phyloP scores from a whole-genome alignment of 257 asterid genomes.

The Verbena officinalis region DNA sequence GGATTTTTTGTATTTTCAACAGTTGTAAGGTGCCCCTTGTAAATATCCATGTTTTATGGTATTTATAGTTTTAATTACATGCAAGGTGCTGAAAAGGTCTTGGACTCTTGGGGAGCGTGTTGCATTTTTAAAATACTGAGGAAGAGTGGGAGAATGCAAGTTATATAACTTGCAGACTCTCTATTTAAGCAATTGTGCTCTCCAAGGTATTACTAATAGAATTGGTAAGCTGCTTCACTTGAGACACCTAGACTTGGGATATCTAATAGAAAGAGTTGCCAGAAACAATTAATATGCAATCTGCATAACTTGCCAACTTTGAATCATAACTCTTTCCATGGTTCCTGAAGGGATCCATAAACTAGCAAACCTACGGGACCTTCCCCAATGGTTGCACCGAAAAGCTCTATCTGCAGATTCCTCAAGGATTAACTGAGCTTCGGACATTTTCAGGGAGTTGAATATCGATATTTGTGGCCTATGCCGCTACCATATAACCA shows the following conservation, averaged over 20 bases:
- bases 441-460: slow-evolving; percentile 23
- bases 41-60: too few relatives aligned
- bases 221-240: slow-evolving; percentile 11
- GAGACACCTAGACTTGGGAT: not conserved
- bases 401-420: not conserved
- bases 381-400: not conserved
- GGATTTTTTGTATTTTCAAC: too few relatives aligned
- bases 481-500: not conserved
- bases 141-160: too few relatives aligned
- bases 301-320: slow-evolving; percentile 29
- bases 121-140: too few relatives aligned
- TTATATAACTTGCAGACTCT: slow-evolving; percentile 4
- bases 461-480: not conserved
- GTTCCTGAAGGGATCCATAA: too few relatives aligned
- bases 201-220: not conserved
- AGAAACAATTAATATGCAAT: slow-evolving; percentile 13
- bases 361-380: slow-evolving; percentile 22
- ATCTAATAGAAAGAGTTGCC: slow-evolving; percentile 12
- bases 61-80: too few relatives aligned
- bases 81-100: too few relatives aligned
- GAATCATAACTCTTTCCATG: slow-evolving; percentile 6
- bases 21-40: too few relatives aligned
- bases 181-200: not conserved
- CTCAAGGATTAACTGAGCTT: slow-evolving; percentile 17
- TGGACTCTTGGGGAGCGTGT: too few relatives aligned